A percentile compares a stretch with the other conserved stretches of the same genome.
Evolutionary conservation across 1,139 yeast species (phyloP).

Genomic region (Blastobotrys persicus): DNA sequence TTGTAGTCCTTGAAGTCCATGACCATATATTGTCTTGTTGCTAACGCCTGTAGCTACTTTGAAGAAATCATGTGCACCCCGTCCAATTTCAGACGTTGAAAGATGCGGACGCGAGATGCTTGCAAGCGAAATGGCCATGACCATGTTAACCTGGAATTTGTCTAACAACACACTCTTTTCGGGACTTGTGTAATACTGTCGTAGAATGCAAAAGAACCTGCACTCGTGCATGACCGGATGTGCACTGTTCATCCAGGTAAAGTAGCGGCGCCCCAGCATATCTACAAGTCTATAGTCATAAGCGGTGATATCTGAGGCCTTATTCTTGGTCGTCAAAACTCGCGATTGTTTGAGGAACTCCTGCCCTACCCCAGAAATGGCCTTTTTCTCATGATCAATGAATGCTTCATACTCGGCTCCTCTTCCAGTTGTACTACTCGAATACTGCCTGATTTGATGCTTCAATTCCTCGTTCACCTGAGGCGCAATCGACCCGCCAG

Average conservation of each 20-base stretch:
- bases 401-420: conserved; percentile 9
- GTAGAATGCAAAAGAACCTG: conserved; percentile 6
- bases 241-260: conserved; percentile 16
- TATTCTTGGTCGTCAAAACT: background rate
- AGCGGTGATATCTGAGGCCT: conserved; percentile 8
- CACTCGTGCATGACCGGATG: conserved; percentile 14
- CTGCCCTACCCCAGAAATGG: conserved; percentile 9
- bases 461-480: conserved; percentile 7
- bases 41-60: conserved; percentile 7
- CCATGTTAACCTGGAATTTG: conserved; percentile 13
- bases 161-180: background rate
- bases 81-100: conserved; percentile 13
- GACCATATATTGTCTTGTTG: conserved; percentile 1
- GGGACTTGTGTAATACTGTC: conserved; percentile 1
- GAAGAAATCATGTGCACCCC: conserved; percentile 12
- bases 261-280: conserved; percentile 11
- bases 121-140: conserved; percentile 12
- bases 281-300: conserved; percentile 8
- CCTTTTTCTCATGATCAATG: conserved; percentile 11
- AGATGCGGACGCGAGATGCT: conserved; percentile 12
- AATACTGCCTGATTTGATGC: background rate
- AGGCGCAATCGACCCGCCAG: conserved; percentile 1
- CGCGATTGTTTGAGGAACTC: conserved; percentile 11
- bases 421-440: background rate
- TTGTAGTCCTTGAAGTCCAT: conserved; percentile 9